Percentiles rank a stretch among this genome's conserved stretches.
These are phyloP conservation scores for Erodium texanum DNA, from an alignment of 441 rosid species.

Conservation along the genomic window DNA sequence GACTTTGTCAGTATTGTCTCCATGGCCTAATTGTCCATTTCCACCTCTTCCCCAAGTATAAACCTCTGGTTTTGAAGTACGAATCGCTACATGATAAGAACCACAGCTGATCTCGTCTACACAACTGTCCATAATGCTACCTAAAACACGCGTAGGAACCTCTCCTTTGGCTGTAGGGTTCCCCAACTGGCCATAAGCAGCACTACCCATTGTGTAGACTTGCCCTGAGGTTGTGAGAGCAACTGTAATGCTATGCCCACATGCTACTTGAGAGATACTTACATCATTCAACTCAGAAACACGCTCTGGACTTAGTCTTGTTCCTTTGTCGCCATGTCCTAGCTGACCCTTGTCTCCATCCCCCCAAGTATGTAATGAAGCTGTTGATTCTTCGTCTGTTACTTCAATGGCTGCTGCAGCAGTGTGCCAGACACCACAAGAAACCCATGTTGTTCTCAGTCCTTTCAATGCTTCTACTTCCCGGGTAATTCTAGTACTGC, in stretches of 20 bases:
- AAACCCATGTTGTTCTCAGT: constrained; percentile 75
- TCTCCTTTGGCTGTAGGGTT: constrained; percentile 77
- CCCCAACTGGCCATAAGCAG: constrained; percentile 91
- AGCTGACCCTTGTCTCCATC: constrained; percentile 91
- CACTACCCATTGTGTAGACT: constrained; percentile 86
- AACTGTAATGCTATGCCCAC: constrained; percentile 83
- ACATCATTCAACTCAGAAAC: constrained; percentile 93
- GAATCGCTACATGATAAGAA: constrained; percentile 84
- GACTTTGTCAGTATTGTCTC: constrained; percentile 74
- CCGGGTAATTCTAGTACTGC: constrained; percentile 60
- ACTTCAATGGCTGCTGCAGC: constrained; percentile 83
- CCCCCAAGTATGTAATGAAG: constrained; percentile 92
- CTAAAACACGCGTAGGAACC: constrained; percentile 71
- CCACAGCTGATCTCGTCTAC: constrained; percentile 92
- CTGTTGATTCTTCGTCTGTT: constrained; percentile 78
- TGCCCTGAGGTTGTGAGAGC: constrained; percentile 80
- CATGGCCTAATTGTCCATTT: constrained; percentile 91
- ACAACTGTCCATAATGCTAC: constrained; percentile 64
- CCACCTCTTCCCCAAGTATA: constrained; percentile 97
- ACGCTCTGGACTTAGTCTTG: constrained; percentile 78
- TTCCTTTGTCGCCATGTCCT: constrained; percentile 88
- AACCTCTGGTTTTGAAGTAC: constrained; percentile 83
- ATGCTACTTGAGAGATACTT: constrained; percentile 80
- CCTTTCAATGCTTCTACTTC: constrained; percentile 91
- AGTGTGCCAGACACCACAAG: constrained; percentile 99